These are phyloP conservation scores for Meredithiella fracta DNA, from an alignment of 2,329 filamentous ascomycete species.

Conservation along the genomic window DNA sequence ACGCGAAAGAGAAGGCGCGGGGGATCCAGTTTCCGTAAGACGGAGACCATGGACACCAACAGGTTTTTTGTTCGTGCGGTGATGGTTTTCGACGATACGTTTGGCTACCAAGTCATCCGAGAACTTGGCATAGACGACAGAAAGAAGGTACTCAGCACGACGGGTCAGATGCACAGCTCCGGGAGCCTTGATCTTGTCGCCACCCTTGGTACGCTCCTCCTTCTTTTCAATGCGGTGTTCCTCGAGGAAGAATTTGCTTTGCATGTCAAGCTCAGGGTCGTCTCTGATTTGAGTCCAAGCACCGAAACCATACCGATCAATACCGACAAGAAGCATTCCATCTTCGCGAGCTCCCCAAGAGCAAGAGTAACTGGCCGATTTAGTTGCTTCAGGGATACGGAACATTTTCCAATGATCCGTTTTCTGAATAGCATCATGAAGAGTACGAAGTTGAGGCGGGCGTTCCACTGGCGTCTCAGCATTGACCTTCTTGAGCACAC, in stretches of 20 bases:
- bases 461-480: slow-evolving; percentile 89
- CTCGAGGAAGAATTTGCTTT: slow-evolving; percentile 87
- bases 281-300: slow-evolving; percentile 92
- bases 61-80: slow-evolving; percentile 79
- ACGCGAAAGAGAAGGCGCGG: slow-evolving; percentile 34
- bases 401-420: slow-evolving; percentile 60
- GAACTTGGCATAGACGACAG: slow-evolving; percentile 79
- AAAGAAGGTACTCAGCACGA: slow-evolving; percentile 84
- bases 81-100: slow-evolving; percentile 75
- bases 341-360: slow-evolving; percentile 88
- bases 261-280: slow-evolving; percentile 68
- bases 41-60: slow-evolving; percentile 41
- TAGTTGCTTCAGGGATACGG: slow-evolving; percentile 78
- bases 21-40: slow-evolving; percentile 51
- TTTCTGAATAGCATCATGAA: slow-evolving; percentile 56
- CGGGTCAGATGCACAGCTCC: slow-evolving; percentile 95
- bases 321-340: slow-evolving; percentile 90
- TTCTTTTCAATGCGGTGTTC: slow-evolving; percentile 98
- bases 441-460: slow-evolving; percentile 70
- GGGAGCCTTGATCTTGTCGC: slow-evolving; percentile 72
- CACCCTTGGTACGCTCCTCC: slow-evolving; percentile 66
- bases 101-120: slow-evolving; percentile 60
- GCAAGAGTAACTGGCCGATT: slow-evolving; percentile 79
- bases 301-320: slow-evolving; percentile 84
- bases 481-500: slow-evolving; percentile 85